Conservation (phyloP, 257 asterid genomes). For the Jacaranda copaia region DNA sequence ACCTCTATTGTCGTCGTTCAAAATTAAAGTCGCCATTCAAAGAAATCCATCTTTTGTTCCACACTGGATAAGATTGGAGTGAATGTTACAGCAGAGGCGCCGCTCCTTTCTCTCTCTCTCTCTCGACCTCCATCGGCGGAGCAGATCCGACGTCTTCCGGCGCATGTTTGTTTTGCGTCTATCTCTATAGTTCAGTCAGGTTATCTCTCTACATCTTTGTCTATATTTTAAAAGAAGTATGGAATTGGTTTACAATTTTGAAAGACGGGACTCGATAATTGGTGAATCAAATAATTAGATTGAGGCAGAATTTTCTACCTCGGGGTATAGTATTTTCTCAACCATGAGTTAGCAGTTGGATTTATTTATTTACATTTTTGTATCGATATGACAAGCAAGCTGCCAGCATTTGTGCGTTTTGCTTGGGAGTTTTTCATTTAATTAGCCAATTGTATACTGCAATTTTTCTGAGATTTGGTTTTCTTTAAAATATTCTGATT, state of each 20-base stretch:
- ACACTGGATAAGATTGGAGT: conserved; percentile 65
- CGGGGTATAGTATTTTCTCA: conserved; percentile 6
- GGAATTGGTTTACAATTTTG: background rate
- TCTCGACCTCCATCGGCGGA: conserved; percentile 26
- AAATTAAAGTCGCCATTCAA: conserved; percentile 30
- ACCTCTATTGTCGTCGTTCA: background rate
- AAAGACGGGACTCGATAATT: conserved; percentile 1
- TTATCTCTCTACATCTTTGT: conserved; percentile 28
- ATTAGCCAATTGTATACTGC: conserved; percentile 5
- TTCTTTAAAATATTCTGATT: conserved; percentile 2
- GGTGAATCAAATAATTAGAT: conserved; percentile 7
- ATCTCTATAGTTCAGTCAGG: conserved; percentile 35
- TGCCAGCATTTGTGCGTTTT: conserved; percentile 11
- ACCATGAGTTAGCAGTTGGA: conserved; percentile 12
- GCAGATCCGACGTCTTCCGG: conserved; percentile 52
- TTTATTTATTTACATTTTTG: background rate
- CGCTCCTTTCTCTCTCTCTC: conserved; percentile 34
- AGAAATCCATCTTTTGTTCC: conserved; percentile 24
- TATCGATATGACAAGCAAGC: background rate
- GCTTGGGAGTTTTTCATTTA: conserved; percentile 1
- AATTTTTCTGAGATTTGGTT: conserved; percentile 8
- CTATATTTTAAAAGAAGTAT: background rate
- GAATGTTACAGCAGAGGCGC: conserved; percentile 58
- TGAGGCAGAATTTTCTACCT: background rate
- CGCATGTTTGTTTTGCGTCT: conserved; percentile 1